phyloP scores from a whole-genome alignment of 225 moss, liverwort and hornwort species.

The Polytrichum commune region DNA sequence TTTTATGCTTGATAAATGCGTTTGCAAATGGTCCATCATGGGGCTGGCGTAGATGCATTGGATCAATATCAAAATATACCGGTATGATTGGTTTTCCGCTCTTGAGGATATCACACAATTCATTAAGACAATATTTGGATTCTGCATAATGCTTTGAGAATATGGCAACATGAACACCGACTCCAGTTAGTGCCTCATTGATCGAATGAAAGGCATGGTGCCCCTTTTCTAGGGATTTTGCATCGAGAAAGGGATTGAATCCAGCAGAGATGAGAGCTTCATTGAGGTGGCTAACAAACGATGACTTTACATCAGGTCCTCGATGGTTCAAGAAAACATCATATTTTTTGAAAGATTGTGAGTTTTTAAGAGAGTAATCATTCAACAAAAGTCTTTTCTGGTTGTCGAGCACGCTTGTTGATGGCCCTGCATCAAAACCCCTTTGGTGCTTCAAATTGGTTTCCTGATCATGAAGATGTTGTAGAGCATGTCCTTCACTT shows the following conservation, averaged over 20 bases:
- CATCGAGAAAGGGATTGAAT: conserved; percentile 3
- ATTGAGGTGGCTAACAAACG: conserved; percentile 6
- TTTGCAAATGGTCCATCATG: conserved; percentile 2
- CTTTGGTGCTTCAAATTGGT: too few species aligned
- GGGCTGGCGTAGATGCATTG: background rate
- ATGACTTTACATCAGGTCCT: conserved; percentile 4
- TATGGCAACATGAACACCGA: background rate
- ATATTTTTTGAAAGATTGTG: background rate
- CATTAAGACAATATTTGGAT: conserved; percentile 2
- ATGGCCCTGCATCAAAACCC: too few species aligned
- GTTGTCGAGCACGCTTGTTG: too few species aligned
- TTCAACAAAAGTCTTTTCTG: too few species aligned
- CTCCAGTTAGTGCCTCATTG: background rate
- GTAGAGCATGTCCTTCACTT: too few species aligned
- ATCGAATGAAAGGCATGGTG: background rate
- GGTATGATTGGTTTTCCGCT: background rate
- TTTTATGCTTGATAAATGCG: background rate
- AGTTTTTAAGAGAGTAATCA: too few species aligned
- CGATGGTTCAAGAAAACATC: conserved; percentile 9
- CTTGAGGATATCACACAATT: conserved; percentile 2
- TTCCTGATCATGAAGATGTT: too few species aligned
- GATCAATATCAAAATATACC: conserved; percentile 2
- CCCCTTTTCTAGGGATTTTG: background rate
- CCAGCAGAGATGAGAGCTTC: background rate
- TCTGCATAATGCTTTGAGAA: conserved; percentile 8